phyloP scores from a whole-genome alignment of 352 stramenopile genomes.

The Pythium phragmiticola region DNA sequence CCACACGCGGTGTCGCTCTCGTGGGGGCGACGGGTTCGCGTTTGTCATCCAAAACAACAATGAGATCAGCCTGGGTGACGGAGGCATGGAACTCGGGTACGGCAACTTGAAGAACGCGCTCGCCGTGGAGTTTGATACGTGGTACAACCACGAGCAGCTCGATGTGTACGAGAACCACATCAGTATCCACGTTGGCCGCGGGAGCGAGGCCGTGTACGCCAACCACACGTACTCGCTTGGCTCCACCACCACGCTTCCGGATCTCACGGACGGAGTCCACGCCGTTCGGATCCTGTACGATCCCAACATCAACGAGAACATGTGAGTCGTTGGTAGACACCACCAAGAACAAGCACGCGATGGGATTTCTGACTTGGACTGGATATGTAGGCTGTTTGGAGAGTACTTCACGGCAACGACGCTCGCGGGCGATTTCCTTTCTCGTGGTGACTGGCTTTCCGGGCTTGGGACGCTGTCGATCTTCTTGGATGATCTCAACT shows the following conservation, averaged over 20 bases:
- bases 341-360: neutral
- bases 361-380: neutral
- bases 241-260: constrained; percentile 61
- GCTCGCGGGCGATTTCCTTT: constrained; percentile 67
- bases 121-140: constrained; percentile 92
- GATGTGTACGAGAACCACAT: constrained; percentile 94
- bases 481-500: constrained; percentile 87
- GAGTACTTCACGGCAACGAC: constrained; percentile 56
- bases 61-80: constrained; percentile 56
- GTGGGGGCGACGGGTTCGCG: constrained; percentile 73
- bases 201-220: constrained; percentile 35
- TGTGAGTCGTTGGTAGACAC: constrained; percentile 34
- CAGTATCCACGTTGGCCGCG: constrained; percentile 71
- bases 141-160: constrained; percentile 85
- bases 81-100: constrained; percentile 85
- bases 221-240: constrained; percentile 82
- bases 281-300: constrained; percentile 74
- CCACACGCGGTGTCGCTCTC: constrained; percentile 78
- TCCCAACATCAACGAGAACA: constrained; percentile 60
- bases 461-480: constrained; percentile 81
- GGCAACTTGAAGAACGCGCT: constrained; percentile 83
- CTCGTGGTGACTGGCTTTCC: constrained; percentile 45
- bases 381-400: constrained; percentile 45
- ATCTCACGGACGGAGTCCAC: constrained; percentile 78
- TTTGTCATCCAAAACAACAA: constrained; percentile 86